Evolutionary conservation across 1,284 basidiomycete species (phyloP).

Genomic region (Ustilago shanxiensis): DNA sequence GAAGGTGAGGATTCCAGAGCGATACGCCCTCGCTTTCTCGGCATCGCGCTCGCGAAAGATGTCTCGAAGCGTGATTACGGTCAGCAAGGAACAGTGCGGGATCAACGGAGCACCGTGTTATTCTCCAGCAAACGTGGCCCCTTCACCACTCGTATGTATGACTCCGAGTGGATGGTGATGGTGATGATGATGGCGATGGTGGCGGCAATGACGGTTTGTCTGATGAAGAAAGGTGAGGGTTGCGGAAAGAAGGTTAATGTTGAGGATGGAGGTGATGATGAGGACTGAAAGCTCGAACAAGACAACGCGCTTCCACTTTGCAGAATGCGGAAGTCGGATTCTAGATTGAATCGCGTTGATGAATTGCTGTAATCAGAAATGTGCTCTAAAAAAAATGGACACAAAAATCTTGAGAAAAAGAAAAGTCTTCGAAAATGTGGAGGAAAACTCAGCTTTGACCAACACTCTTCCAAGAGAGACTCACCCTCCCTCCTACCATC

Average conservation of each 20-base stretch:
- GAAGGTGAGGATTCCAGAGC: neutral
- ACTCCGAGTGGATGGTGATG: neutral
- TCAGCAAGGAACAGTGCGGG: neutral
- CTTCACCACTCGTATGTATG: neutral
- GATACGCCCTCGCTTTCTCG: neutral
- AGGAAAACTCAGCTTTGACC: slow-evolving; percentile 28
- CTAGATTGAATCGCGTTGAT: neutral
- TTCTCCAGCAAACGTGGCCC: neutral
- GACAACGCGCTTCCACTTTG: slow-evolving; percentile 13
- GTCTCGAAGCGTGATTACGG: neutral
- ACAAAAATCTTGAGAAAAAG: slow-evolving; percentile 1
- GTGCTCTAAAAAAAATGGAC: slow-evolving; percentile 7
- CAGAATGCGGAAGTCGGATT: slow-evolving; percentile 33
- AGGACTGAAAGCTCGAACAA: neutral
- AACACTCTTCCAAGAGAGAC: slow-evolving; percentile 8
- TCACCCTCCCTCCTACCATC: slow-evolving; percentile 3
- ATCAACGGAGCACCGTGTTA: neutral
- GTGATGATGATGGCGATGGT: neutral
- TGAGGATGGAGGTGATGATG: neutral
- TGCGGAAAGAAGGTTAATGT: slow-evolving; percentile 1
- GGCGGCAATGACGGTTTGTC: too few species aligned
- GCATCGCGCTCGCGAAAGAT: neutral
- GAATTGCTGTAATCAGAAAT: too few species aligned
- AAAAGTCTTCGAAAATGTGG: slow-evolving; percentile 21
- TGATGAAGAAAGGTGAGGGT: neutral